Base-by-base conservation (phyloP, 768 basidiomycete genomes). In the Leucocoprinus leucothites region DNA sequence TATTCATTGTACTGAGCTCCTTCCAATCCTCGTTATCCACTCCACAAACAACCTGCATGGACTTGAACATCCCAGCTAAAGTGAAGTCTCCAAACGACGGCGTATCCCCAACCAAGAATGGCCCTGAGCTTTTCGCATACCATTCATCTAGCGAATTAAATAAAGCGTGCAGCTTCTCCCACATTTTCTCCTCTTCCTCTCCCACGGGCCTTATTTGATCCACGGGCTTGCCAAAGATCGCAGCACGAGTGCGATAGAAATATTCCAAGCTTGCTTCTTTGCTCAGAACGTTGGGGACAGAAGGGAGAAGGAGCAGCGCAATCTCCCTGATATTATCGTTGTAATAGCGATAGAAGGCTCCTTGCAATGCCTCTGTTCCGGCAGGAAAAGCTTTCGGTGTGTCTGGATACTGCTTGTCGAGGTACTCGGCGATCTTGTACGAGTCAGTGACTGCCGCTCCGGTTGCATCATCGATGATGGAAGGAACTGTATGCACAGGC, bases 391-490 rank as follows among this genome's bases (percentile, higher is more conserved):
- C 62, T 7, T 48, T 52, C 1, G 69, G 72, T 0, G 68, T 67
- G 42, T 68, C 61, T 0, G 75, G 73, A 64, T 75, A 80, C 3
- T 64, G 61, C 1, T 67, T 63, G 51, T 80, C 79, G 54, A 80
- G 66, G 61, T 81, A 78, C 9, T 67, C 53, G 0, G 71, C 77
- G 51, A 80, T 79, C 42, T 11, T 38, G n/a, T 26, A 45, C 7
- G 19, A 45, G 5, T 45, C 43, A 9, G 21, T 21, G 25, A 21
- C 43, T 7, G 65, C 53, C 1, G 62, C 57, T 5, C 68, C 69
- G 5, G 77, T 80, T 31, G 64, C 63, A 0, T 73, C 71, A 60
- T 84, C 82, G 59, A 75, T 62, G 51, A 85, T 80, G 24, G 74
- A 69, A 0, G 84, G 82, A 0, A 81, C 65, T 11, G 78, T 81